Base-by-base conservation (phyloP, 2,329 filamentous ascomycete species). In the Aspergillus udagawae region DNA sequence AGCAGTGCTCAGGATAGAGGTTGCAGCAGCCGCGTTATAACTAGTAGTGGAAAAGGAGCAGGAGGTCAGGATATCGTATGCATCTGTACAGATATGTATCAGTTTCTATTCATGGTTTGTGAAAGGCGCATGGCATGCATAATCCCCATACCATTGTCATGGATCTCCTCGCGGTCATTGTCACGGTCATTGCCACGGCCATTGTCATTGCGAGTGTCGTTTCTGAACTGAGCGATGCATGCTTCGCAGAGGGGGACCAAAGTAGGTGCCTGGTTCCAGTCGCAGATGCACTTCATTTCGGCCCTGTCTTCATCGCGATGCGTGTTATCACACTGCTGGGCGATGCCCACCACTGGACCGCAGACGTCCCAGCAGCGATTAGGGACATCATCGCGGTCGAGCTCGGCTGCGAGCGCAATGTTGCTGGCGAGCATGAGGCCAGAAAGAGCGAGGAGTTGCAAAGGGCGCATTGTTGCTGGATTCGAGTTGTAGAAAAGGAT, bases 171-270 rank as follows among this genome's bases (percentile, higher is more conserved):
- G 35, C 56, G 28, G 17, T 61, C 55, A 29, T 61, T 41, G 27
- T 58, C 51, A 47, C 60, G 12, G 14, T 35, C 32, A 12, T 35
- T 14, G 32, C 4, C 32, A 14, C 4, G 12, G 12, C 4, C 12
- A 35, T 5, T 53, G 1, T 56, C 17, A 10, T 67, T 61, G 45
- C 52, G 4, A 10, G 58, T 45, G 17, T 57, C 57, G 29, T 56
- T 54, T 27, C 62, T 60, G 52, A 67, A 64, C 49, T 70, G 58
- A n/a, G 67, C 61, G 21, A 71, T 71, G 35, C 70, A 72, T 32
- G 69, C 70, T n/a, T 69, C 67, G 38, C 70, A 72, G 41, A 67
- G 60, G 4, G 70, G 69, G 17, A 71, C 57, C n/a, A 65, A 58
- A 7, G 58, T 66, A n/a, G 61, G 55, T 9, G 67, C 67, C 25